Percentiles rank a stretch among this genome's conserved stretches.
These are phyloP conservation scores for Monilinia polystroma DNA, from an alignment of 2,329 filamentous ascomycete genomes.

Conservation along the genomic window DNA sequence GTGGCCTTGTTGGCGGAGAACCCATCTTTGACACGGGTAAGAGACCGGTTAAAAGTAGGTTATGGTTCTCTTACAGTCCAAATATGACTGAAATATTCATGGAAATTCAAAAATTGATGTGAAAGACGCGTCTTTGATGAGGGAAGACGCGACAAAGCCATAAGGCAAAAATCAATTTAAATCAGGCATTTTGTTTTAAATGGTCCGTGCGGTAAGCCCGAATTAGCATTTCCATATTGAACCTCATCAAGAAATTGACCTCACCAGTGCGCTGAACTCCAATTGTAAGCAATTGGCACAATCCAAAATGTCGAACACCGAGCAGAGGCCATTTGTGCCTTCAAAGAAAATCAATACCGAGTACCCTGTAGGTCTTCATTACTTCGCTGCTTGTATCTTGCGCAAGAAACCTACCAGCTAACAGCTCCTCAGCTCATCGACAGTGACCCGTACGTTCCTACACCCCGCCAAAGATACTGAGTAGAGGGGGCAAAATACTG, in stretches of 20 bases:
- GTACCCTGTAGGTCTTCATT: slow-evolving; percentile 70
- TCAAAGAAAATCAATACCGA: slow-evolving; percentile 79
- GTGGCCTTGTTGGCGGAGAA: slow-evolving; percentile 12
- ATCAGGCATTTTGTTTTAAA: background rate
- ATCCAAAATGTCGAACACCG: slow-evolving; percentile 41
- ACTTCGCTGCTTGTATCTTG: background rate
- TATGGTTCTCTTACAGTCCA: background rate
- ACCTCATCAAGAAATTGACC: slow-evolving; percentile 24
- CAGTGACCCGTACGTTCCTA: slow-evolving; percentile 81
- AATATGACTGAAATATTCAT: background rate
- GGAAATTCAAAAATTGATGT: background rate
- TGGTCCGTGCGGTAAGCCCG: slow-evolving; percentile 15
- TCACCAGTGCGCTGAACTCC: slow-evolving; percentile 19
- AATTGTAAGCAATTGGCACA: slow-evolving; percentile 36
- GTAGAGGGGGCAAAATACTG: background rate
- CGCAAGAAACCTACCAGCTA: slow-evolving; percentile 32
- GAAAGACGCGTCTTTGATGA: slow-evolving; percentile 12
- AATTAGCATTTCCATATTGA: slow-evolving; percentile 24
- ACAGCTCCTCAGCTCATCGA: slow-evolving; percentile 81
- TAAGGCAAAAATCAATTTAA: slow-evolving; percentile 22
- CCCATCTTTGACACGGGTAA: background rate
- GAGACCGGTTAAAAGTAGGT: background rate
- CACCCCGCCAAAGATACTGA: background rate
- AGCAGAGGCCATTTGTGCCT: slow-evolving; percentile 57
- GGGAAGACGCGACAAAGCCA: slow-evolving; percentile 21